These are phyloP conservation scores for Dimargaris cristalligena DNA, from an alignment of 192 early-diverging fungal species.

Conservation along the genomic window DNA sequence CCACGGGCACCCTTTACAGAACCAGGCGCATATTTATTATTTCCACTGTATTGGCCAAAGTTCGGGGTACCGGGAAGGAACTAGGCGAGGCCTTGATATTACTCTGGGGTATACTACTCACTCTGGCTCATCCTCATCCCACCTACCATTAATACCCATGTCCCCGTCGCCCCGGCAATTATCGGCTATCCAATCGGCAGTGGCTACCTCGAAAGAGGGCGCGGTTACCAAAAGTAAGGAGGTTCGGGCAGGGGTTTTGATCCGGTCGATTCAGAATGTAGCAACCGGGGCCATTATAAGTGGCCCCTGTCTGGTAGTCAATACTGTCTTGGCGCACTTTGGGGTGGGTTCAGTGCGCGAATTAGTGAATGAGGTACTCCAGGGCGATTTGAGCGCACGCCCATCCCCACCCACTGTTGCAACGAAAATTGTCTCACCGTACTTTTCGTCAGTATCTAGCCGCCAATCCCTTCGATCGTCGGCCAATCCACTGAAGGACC, in stretches of 20 bases:
- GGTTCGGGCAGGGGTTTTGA: conserved; percentile 6
- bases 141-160: no score
- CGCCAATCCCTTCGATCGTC: no score
- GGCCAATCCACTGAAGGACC: no score
- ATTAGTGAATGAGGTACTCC: not conserved
- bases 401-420: not conserved
- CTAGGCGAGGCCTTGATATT: conserved; percentile 6
- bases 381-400: not conserved
- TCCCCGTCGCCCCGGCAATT: no score
- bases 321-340: conserved; percentile 3
- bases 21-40: not conserved
- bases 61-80: conserved; percentile 8
- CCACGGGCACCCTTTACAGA: conserved; percentile 3
- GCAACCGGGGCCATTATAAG: not conserved
- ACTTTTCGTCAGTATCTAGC: no score
- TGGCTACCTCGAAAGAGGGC: no score
- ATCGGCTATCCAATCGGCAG: no score
- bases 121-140: no score
- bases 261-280: conserved; percentile 4
- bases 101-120: not conserved
- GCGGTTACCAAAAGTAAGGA: no score
- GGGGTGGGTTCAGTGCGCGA: not conserved
- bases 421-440: not conserved
- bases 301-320: conserved; percentile 6
- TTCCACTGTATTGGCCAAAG: conserved; percentile 9